These are phyloP conservation scores for Capsicum baccatum DNA, from an alignment of 257 asterid genomes.

Conservation along the genomic window DNA sequence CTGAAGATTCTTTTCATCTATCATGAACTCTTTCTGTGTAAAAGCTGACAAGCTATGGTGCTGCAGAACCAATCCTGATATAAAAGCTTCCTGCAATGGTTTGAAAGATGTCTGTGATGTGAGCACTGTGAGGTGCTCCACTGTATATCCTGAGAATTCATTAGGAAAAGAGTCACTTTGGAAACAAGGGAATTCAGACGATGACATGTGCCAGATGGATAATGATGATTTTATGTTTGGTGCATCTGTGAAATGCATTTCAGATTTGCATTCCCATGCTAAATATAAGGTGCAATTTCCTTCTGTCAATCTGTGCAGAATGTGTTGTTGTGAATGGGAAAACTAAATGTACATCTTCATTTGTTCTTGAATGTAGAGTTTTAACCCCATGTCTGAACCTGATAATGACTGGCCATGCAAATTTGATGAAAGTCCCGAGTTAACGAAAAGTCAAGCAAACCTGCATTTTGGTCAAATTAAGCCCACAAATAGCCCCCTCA, in stretches of 20 bases:
- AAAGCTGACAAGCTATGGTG: slow-evolving; percentile 33
- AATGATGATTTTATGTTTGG: slow-evolving; percentile 68
- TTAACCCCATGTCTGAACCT: slow-evolving; percentile 91
- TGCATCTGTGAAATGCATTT: slow-evolving; percentile 57
- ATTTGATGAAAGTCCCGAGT: slow-evolving; percentile 75
- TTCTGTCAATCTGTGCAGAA: slow-evolving; percentile 21
- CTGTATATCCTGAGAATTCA: slow-evolving; percentile 53
- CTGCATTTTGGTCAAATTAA: slow-evolving; percentile 50
- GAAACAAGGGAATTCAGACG: slow-evolving; percentile 77
- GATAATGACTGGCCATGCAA: slow-evolving; percentile 77
- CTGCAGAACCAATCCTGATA: slow-evolving; percentile 68
- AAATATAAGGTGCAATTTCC: slow-evolving; percentile 68
- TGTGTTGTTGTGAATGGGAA: neutral
- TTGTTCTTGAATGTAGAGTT: slow-evolving; percentile 58
- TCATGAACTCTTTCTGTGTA: neutral
- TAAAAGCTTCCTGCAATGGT: slow-evolving; percentile 64
- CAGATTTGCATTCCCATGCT: slow-evolving; percentile 55
- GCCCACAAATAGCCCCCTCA: slow-evolving; percentile 47
- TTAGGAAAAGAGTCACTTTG: slow-evolving; percentile 61
- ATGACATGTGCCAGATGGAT: slow-evolving; percentile 89
- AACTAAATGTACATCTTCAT: slow-evolving; percentile 10
- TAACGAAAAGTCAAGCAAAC: slow-evolving; percentile 49
- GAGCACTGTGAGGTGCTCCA: slow-evolving; percentile 60
- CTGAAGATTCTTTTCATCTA: slow-evolving; percentile 23
- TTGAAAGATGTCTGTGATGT: slow-evolving; percentile 61